Conservation (phyloP, 2,329 filamentous ascomycete species). For the Pseudogymnoascus destructans region DNA sequence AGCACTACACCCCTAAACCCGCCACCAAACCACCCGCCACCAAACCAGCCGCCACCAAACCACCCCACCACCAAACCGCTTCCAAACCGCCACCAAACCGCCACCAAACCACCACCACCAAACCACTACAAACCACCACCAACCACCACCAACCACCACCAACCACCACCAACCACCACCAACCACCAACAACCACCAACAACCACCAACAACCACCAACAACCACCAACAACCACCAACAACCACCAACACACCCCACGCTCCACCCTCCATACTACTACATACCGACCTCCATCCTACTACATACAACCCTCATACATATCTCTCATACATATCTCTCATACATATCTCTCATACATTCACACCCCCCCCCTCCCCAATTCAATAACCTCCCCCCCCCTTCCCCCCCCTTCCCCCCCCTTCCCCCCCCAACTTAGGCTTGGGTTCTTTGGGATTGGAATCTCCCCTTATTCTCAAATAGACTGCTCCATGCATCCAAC, state of each 20-base stretch:
- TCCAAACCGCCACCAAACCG: no score
- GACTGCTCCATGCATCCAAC: not conserved
- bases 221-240: not conserved
- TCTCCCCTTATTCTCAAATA: slow-evolving; percentile 1
- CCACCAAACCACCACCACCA: not conserved
- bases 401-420: not conserved
- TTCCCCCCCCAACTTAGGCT: not conserved
- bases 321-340: not conserved
- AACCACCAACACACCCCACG: not conserved
- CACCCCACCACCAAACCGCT: not conserved
- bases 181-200: no score
- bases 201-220: no score
- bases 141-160: no score
- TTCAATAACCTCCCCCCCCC: not conserved
- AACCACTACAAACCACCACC: no score
- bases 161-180: not conserved
- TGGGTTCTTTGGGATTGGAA: not conserved
- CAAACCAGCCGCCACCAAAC: no score
- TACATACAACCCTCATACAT: not conserved
- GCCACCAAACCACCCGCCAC: no score
- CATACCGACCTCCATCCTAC: no score
- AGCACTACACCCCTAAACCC: no score
- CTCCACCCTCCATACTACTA: no score
- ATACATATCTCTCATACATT: not conserved
- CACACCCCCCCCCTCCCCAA: not conserved